Evolutionary conservation across 208 protist genomes (phyloP).

Genomic region (Trypanosoma platydactyli): DNA sequence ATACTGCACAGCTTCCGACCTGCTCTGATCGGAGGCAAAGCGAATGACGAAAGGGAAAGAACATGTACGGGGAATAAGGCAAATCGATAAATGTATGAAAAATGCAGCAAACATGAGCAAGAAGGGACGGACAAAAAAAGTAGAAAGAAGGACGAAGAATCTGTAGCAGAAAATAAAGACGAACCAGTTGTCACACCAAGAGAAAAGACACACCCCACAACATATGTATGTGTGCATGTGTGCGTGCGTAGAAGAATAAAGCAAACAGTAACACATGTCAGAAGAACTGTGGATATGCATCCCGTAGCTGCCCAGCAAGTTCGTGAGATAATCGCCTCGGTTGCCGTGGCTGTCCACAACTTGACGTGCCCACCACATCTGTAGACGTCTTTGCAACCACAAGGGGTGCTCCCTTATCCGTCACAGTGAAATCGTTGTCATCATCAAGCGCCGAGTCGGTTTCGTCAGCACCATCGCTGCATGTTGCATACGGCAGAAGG

Average conservation of each 20-base stretch:
- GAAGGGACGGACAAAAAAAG: background rate
- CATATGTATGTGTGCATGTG: background rate
- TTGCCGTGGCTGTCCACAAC: background rate
- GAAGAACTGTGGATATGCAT: constrained; percentile 27
- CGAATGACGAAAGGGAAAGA: constrained; percentile 4
- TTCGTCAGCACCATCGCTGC: background rate
- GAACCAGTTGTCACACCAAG: background rate
- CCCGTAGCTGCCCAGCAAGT: constrained; percentile 17
- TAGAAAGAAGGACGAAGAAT: background rate
- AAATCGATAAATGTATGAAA: background rate
- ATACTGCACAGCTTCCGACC: constrained; percentile 11
- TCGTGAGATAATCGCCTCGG: constrained; percentile 11
- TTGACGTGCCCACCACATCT: background rate
- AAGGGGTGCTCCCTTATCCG: background rate
- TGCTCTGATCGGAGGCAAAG: background rate
- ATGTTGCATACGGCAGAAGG: constrained; percentile 48
- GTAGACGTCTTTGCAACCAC: background rate
- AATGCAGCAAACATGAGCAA: background rate
- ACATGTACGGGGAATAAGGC: background rate
- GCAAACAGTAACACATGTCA: constrained; percentile 9
- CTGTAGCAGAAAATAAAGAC: background rate
- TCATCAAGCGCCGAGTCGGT: background rate
- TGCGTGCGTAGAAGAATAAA: background rate
- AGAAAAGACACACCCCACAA: too few relatives aligned
- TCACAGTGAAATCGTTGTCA: background rate